Evolutionary conservation across 148 eudicot species (phyloP).

Genomic region (Limonium bicolor): DNA sequence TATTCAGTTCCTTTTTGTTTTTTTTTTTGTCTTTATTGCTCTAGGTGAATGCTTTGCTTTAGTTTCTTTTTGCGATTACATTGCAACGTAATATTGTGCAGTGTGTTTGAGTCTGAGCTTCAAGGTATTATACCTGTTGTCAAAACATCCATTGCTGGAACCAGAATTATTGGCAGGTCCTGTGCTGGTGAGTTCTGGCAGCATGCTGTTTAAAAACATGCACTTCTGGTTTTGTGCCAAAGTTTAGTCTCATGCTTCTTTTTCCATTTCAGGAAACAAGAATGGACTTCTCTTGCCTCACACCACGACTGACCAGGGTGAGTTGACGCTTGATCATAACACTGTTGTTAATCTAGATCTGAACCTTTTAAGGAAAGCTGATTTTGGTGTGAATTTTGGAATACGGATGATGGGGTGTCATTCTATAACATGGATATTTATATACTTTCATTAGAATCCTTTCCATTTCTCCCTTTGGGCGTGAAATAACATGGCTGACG

Average conservation of each 20-base stretch:
- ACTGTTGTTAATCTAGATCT: too few species aligned
- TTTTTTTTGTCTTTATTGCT: background rate
- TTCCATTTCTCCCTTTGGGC: too few species aligned
- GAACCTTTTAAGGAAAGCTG: too few species aligned
- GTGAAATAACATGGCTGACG: too few species aligned
- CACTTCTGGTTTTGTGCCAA: background rate
- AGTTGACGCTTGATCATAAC: background rate
- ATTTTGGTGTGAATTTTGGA: too few species aligned
- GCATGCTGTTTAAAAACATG: background rate
- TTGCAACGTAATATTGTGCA: too few species aligned
- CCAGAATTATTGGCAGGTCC: conserved; percentile 46
- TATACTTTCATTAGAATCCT: too few species aligned
- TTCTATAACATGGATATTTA: too few species aligned
- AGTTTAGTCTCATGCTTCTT: background rate
- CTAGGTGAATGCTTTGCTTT: background rate
- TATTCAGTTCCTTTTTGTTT: background rate
- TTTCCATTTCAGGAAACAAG: conserved; percentile 56
- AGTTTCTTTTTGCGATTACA: background rate
- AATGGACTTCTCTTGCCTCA: conserved; percentile 96
- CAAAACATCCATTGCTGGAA: conserved; percentile 42
- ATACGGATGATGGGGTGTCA: too few species aligned
- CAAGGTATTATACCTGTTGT: conserved; percentile 43
- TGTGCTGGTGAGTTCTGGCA: conserved; percentile 41
- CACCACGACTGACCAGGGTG: conserved; percentile 89
- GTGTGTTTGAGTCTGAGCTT: conserved; percentile 48